Base-by-base conservation (phyloP, 257 asterid genomes). In the Lithospermum erythrorhizon region DNA sequence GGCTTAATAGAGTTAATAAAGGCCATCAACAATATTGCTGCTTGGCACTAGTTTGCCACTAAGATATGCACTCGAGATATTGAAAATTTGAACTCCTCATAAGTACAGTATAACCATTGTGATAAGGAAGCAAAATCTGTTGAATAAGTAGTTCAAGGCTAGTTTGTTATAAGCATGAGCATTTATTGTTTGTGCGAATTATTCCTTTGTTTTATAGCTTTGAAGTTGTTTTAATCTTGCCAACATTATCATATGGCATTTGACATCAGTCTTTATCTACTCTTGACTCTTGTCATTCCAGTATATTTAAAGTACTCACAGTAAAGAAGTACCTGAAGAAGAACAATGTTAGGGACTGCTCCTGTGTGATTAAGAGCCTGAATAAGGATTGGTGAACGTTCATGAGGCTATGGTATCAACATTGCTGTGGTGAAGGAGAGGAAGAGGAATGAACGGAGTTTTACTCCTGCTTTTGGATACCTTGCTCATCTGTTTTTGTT, bases 241-340 rank as follows among this genome's bases (percentile, higher is more conserved):
- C 14, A 13, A 4, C 1, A 1, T 8, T 2, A 35, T 35, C 45
- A 35, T 35, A 27, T 27, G 45, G 45, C 45, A 9, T 32, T 32
- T 32, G 45, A 9, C 45, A 6, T 32, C 45, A 9, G 47, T 35
- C 15, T 35, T 35, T 8, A 35, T 35, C 47, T 35, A 35, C 15
- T 35, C 16, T 41, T 19, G 32, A 19, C 25, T 53, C 6, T 70
- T 53, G 32, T 41, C 45, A 41, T 41, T 59, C 4, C 70, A 85
- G 95, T n/a, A 81, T 86, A 83, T 23, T 80, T 86, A 41, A 86
- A 86, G 74, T 86, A 86, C 70, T 72, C 70, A 81, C 90, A 0
- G n/a, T n/a, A n/a, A 85, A 85, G 82, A 85, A 85, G 62, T 85
- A 83, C 78, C 72, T 85, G 88, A 85, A 86, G 89, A 83, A 86